Evolutionary conservation across 305 asterid species (phyloP).

Genomic region (Fraxinus velutina): DNA sequence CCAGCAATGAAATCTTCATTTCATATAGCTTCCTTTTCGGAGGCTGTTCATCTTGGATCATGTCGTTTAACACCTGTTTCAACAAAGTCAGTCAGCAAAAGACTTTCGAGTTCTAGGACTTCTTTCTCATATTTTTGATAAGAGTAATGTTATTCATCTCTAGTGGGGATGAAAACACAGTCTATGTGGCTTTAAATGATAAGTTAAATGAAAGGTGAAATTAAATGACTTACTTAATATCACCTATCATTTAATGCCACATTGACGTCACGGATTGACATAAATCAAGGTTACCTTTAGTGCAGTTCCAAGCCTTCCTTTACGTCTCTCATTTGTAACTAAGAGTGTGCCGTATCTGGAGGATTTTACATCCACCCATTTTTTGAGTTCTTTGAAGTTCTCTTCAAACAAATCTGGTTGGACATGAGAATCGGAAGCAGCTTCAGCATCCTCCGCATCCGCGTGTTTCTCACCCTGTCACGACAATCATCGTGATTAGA

Average conservation of each 20-base stretch:
- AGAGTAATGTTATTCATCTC: neutral
- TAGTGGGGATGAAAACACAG: too few species aligned
- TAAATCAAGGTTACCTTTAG: conserved; percentile 55
- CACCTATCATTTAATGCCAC: too few species aligned
- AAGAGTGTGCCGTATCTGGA: conserved; percentile 64
- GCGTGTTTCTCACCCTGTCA: conserved; percentile 45
- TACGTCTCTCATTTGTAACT: conserved; percentile 65
- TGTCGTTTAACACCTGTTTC: conserved; percentile 60
- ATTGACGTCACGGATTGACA: neutral
- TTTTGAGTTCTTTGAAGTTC: conserved; percentile 80
- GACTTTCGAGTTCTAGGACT: neutral
- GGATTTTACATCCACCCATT: conserved; percentile 84
- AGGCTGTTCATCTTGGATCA: conserved; percentile 79
- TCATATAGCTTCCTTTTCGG: conserved; percentile 81
- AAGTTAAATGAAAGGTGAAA: too few species aligned
- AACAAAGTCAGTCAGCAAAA: conserved; percentile 10
- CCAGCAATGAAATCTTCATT: conserved; percentile 66
- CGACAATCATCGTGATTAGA: conserved; percentile 13
- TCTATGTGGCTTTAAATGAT: too few species aligned
- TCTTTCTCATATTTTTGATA: neutral
- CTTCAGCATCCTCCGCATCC: conserved; percentile 37
- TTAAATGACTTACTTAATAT: too few species aligned
- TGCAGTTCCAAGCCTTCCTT: conserved; percentile 80
- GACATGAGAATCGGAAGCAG: conserved; percentile 39
- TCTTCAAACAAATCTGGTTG: conserved; percentile 61